Percentiles rank a stretch among this genome's conserved stretches.
phyloP scores from a whole-genome alignment of 768 basidiomycete species.

The Suillus discolor region DNA sequence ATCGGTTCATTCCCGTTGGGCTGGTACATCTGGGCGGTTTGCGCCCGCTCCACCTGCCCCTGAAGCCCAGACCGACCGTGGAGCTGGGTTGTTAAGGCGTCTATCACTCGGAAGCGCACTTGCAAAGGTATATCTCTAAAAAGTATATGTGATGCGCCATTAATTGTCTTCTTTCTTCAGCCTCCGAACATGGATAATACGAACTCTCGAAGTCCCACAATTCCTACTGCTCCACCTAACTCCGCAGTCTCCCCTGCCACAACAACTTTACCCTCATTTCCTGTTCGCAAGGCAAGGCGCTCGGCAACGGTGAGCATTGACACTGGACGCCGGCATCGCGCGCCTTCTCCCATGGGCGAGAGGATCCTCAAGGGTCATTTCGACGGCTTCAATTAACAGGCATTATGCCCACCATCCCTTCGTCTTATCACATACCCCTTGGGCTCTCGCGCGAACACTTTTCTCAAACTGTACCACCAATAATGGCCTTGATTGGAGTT shows the following conservation, averaged over 20 bases:
- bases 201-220: slow-evolving; percentile 34
- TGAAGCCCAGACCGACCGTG: slow-evolving; percentile 60
- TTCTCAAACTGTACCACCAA: background rate
- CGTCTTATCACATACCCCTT: background rate
- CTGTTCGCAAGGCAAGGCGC: slow-evolving; percentile 46
- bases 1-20: slow-evolving; percentile 56
- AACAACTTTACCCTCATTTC: slow-evolving; percentile 26
- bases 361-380: slow-evolving; percentile 90
- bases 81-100: slow-evolving; percentile 69
- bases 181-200: slow-evolving; percentile 18
- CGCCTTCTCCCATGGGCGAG: slow-evolving; percentile 90
- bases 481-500: background rate
- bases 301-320: slow-evolving; percentile 57
- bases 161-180: slow-evolving; percentile 12
- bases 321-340: slow-evolving; percentile 54
- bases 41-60: slow-evolving; percentile 46
- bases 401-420: background rate
- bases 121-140: slow-evolving; percentile 49
- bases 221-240: slow-evolving; percentile 52
- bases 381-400: slow-evolving; percentile 77
- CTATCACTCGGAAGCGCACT: slow-evolving; percentile 71
- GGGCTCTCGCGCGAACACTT: background rate
- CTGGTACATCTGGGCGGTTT: slow-evolving; percentile 61
- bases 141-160: background rate
- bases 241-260: slow-evolving; percentile 33